These are phyloP conservation scores for Brassica cretica DNA, from an alignment of 345 rosid genomes.

Conservation along the genomic window DNA sequence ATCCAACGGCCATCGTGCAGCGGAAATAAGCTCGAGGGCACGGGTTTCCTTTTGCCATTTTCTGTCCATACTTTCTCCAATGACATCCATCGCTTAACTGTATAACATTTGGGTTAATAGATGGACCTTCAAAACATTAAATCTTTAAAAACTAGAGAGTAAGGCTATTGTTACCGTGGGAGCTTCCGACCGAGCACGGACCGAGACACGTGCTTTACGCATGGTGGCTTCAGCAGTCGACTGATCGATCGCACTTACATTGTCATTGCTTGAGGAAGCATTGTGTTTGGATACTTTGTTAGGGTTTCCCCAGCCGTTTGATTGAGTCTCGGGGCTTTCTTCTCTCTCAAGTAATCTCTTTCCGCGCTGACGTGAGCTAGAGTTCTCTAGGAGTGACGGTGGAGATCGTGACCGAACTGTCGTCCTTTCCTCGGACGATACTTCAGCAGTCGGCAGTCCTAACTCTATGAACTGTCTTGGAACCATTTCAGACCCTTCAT, in stretches of 20 bases:
- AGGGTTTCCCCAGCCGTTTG: slow-evolving; percentile 59
- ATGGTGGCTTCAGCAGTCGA: slow-evolving; percentile 71
- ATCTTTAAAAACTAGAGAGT: neutral
- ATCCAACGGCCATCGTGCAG: slow-evolving; percentile 95
- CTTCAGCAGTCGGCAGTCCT: slow-evolving; percentile 52
- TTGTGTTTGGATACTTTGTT: slow-evolving; percentile 59
- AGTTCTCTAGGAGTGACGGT: slow-evolving; percentile 35
- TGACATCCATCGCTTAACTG: slow-evolving; percentile 91
- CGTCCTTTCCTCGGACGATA: slow-evolving; percentile 77
- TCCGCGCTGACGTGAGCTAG: slow-evolving; percentile 33
- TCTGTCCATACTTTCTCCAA: slow-evolving; percentile 97
- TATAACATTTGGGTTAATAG: neutral
- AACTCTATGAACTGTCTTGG: slow-evolving; percentile 73
- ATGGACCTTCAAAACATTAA: neutral
- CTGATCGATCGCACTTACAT: slow-evolving; percentile 53
- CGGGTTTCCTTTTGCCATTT: slow-evolving; percentile 98
- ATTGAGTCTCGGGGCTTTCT: slow-evolving; percentile 68
- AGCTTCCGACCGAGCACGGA: slow-evolving; percentile 89
- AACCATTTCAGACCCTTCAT: slow-evolving; percentile 32
- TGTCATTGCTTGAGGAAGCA: neutral
- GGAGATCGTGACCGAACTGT: slow-evolving; percentile 46
- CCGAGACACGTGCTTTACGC: slow-evolving; percentile 98
- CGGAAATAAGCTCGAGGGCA: slow-evolving; percentile 96
- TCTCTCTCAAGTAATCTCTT: slow-evolving; percentile 51
- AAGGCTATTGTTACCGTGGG: slow-evolving; percentile 30